Conservation (phyloP, 495 filamentous ascomycete genomes). For the Hypoxylon fragiforme region DNA sequence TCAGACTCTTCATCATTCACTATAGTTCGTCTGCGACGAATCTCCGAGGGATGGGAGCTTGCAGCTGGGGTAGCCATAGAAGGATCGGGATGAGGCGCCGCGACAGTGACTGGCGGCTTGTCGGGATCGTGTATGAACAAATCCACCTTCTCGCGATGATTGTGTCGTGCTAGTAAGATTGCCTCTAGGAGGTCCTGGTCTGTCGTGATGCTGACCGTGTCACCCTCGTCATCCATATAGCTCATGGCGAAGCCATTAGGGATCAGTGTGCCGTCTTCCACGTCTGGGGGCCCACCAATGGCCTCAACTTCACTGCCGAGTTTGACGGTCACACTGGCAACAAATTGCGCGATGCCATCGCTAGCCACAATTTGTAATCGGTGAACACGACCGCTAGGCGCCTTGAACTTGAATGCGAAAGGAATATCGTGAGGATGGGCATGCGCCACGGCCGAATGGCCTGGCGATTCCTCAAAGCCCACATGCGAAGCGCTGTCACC, state of each 20-base stretch:
- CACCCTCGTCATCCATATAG: slow-evolving; percentile 96
- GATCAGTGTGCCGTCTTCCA: slow-evolving; percentile 77
- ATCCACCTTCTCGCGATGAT: slow-evolving; percentile 87
- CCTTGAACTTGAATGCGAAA: slow-evolving; percentile 99
- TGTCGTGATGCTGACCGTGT: slow-evolving; percentile 96
- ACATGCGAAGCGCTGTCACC: slow-evolving; percentile 94
- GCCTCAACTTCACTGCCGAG: slow-evolving; percentile 83
- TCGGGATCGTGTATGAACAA: slow-evolving; percentile 94
- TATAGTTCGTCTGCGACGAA: slow-evolving; percentile 57
- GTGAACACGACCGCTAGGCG: slow-evolving; percentile 92
- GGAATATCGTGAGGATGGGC: slow-evolving; percentile 67
- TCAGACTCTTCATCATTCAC: slow-evolving; percentile 57
- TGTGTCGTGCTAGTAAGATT: slow-evolving; percentile 76
- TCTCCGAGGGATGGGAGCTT: slow-evolving; percentile 53
- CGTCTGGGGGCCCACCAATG: slow-evolving; percentile 77
- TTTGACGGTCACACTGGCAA: slow-evolving; percentile 78
- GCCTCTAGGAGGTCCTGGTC: slow-evolving; percentile 92
- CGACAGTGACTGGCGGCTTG: slow-evolving; percentile 72
- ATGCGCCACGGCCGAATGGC: slow-evolving; percentile 62
- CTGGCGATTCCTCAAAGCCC: slow-evolving; percentile 71
- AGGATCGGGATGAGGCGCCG: slow-evolving; percentile 68
- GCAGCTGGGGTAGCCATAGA: slow-evolving; percentile 56
- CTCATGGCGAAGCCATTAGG: slow-evolving; percentile 88
- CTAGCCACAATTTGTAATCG: slow-evolving; percentile 81
- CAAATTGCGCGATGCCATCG: slow-evolving; percentile 79